phyloP scores from a whole-genome alignment of 331 rosid species.

The Rhamnella rubrinervis region DNA sequence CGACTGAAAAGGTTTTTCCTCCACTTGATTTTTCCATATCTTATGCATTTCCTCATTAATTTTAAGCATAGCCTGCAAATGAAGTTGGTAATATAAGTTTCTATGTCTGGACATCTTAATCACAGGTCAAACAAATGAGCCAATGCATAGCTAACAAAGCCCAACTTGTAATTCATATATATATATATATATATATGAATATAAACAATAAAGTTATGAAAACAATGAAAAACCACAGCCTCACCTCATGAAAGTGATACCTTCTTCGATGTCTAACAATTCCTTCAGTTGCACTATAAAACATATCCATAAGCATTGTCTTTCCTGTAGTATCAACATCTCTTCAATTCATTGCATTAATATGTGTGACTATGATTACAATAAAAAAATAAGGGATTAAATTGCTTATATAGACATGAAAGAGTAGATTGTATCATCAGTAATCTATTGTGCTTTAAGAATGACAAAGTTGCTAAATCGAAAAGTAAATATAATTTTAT shows the following conservation, averaged over 20 bases:
- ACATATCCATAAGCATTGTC: slow-evolving; percentile 99
- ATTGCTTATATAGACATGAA: neutral
- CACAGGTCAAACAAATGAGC: slow-evolving; percentile 20
- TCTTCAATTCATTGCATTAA: neutral
- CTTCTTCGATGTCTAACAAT: slow-evolving; percentile 80
- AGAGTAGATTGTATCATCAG: neutral
- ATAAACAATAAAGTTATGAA: slow-evolving; percentile 1
- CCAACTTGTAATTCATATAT: neutral
- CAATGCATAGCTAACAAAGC: slow-evolving; percentile 17
- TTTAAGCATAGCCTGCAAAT: slow-evolving; percentile 91
- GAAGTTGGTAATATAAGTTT: slow-evolving; percentile 14
- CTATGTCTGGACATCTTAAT: slow-evolving; percentile 18
- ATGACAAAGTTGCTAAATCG: neutral
- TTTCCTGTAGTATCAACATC: slow-evolving; percentile 56
- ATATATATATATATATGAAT: neutral
- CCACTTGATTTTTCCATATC: slow-evolving; percentile 79
- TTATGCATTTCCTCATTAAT: slow-evolving; percentile 96
- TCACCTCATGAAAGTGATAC: slow-evolving; percentile 94
- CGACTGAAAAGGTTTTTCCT: slow-evolving; percentile 68
- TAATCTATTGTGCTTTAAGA: neutral
- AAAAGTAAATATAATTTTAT: neutral
- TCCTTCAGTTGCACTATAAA: slow-evolving; percentile 76
- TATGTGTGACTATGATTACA: neutral
- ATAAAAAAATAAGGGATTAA: neutral
- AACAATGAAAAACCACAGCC: slow-evolving; percentile 25